Evolutionary conservation across 495 filamentous ascomycete genomes (phyloP).

Genomic region (Trichoderma asperelloides): DNA sequence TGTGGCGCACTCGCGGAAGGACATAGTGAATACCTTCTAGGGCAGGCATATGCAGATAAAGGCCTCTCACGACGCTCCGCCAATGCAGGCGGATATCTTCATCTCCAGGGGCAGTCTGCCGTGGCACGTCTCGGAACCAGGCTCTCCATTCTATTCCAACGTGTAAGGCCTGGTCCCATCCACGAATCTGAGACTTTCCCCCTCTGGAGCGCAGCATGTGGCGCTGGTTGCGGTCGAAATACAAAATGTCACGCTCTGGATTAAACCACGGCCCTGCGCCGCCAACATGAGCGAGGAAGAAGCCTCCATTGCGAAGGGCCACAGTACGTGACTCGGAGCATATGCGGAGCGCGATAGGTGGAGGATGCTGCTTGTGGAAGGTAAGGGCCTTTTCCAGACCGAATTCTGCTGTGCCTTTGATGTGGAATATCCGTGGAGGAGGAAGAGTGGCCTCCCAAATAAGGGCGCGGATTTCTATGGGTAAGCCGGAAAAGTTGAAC

Average conservation of each 20-base stretch:
- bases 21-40: constrained; percentile 6
- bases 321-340: constrained; percentile 22
- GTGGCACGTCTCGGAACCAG: constrained; percentile 8
- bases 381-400: background rate
- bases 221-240: constrained; percentile 10
- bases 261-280: constrained; percentile 21
- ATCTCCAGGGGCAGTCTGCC: background rate
- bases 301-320: constrained; percentile 16
- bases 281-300: constrained; percentile 18
- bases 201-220: background rate
- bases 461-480: constrained; percentile 22
- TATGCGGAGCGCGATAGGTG: constrained; percentile 18
- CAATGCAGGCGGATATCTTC: background rate
- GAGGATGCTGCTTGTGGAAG: constrained; percentile 11
- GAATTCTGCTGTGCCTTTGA: constrained; percentile 13
- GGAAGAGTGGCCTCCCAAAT: constrained; percentile 26
- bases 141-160: constrained; percentile 12
- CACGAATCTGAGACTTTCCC: background rate
- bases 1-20: constrained; percentile 4
- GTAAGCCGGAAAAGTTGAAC: constrained; percentile 19
- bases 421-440: constrained; percentile 20
- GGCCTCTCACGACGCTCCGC: constrained; percentile 3
- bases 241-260: constrained; percentile 17
- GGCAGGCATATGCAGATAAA: background rate
- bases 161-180: constrained; percentile 1